phyloP scores from a whole-genome alignment of 257 asterid species.

The Prunella vulgaris region DNA sequence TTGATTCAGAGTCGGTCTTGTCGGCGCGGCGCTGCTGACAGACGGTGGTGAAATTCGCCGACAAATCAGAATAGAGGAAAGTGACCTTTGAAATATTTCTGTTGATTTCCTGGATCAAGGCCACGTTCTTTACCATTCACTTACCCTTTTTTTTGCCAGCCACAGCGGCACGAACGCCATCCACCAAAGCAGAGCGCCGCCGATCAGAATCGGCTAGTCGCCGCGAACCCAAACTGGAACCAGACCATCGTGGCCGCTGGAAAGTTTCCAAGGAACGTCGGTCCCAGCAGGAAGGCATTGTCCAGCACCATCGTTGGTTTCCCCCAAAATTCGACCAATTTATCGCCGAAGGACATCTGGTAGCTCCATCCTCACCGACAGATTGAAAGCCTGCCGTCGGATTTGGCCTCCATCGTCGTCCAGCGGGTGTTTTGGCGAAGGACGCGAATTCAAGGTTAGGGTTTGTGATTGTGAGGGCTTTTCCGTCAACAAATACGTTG shows the following conservation, averaged over 20 bases:
- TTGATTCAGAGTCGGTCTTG: constrained; percentile 26
- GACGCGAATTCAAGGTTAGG: too few species aligned
- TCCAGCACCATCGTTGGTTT: constrained; percentile 36
- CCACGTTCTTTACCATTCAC: constrained; percentile 63
- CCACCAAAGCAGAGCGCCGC: constrained; percentile 61
- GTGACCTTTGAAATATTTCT: constrained; percentile 60
- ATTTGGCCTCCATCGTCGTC: too few species aligned
- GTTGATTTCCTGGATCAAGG: constrained; percentile 63
- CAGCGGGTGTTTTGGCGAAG: too few species aligned
- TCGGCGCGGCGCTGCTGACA: constrained; percentile 27
- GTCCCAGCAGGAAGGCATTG: constrained; percentile 32
- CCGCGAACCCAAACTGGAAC: constrained; percentile 58
- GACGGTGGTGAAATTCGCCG: constrained; percentile 41
- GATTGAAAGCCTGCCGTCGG: too few species aligned
- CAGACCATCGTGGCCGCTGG: constrained; percentile 56
- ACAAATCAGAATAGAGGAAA: constrained; percentile 54
- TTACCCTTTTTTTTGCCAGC: too few species aligned
- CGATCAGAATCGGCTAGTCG: constrained; percentile 39
- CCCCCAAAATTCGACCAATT: constrained; percentile 35
- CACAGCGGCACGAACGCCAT: constrained; percentile 57
- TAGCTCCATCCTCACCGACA: constrained; percentile 63
- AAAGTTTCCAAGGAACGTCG: constrained; percentile 45
- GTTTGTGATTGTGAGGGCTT: too few species aligned
- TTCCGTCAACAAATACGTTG: too few species aligned
- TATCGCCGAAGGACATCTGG: constrained; percentile 43